phyloP scores from a whole-genome alignment of 1,139 yeast species.

The Diutina catenulata region DNA sequence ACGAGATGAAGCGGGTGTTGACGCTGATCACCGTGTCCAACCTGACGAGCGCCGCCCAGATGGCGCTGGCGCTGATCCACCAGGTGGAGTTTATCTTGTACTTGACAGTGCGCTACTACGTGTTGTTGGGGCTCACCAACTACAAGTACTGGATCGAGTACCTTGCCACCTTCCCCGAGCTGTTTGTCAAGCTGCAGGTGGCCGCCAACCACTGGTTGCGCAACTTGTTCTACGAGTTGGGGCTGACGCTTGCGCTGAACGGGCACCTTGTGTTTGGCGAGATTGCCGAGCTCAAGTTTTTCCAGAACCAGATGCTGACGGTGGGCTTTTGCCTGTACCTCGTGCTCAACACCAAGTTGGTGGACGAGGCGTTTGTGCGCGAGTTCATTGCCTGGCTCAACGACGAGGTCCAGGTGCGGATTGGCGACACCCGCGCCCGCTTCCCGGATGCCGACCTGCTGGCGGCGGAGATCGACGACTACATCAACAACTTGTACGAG shows the following conservation, averaged over 20 bases:
- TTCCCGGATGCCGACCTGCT: slow-evolving; percentile 25
- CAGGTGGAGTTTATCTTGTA: slow-evolving; percentile 13
- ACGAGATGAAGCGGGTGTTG: slow-evolving; percentile 12
- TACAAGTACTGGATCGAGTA: slow-evolving; percentile 22
- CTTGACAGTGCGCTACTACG: slow-evolving; percentile 25
- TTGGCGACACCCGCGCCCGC: slow-evolving; percentile 6
- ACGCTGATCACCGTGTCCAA: slow-evolving; percentile 7
- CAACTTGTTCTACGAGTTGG: not conserved
- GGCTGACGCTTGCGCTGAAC: not conserved
- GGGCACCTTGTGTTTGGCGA: not conserved
- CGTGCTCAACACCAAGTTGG: slow-evolving; percentile 15
- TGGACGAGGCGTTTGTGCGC: slow-evolving; percentile 14
- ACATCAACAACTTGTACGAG: slow-evolving; percentile 24
- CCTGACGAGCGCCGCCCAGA: slow-evolving; percentile 6
- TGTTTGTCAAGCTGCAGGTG: slow-evolving; percentile 23
- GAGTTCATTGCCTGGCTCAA: slow-evolving; percentile 7
- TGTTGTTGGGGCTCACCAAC: slow-evolving; percentile 20
- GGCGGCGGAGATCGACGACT: slow-evolving; percentile 15
- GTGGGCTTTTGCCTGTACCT: slow-evolving; percentile 9
- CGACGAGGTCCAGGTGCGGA: not conserved
- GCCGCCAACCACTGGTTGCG: slow-evolving; percentile 29
- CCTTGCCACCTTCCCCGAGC: slow-evolving; percentile 15
- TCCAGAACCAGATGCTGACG: not conserved
- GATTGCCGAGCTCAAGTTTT: not conserved
- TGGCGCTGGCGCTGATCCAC: slow-evolving; percentile 12